Conservation (phyloP, 306 rosid species). For the Cicer chorassanicum region DNA sequence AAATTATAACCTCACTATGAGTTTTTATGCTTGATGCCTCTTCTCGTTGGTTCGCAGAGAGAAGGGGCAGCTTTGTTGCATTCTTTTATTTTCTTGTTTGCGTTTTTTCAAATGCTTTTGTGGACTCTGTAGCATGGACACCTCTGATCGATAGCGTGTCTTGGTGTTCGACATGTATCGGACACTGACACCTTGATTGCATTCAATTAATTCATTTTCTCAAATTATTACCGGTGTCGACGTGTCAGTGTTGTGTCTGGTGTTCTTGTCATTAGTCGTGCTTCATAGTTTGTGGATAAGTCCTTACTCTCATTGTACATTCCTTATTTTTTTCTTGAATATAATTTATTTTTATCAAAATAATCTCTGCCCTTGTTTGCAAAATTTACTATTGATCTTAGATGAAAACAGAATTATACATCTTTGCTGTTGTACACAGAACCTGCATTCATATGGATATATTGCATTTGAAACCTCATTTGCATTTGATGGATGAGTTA, state of each 20-base stretch:
- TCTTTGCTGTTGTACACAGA: neutral
- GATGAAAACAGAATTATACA: conserved; percentile 24
- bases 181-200: too few species aligned
- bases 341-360: neutral
- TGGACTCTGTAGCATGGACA: neutral
- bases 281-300: neutral
- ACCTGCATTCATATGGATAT: conserved; percentile 21
- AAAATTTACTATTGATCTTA: conserved; percentile 4
- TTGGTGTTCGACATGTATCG: too few species aligned
- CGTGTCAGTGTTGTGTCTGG: too few species aligned
- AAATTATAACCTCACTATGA: neutral
- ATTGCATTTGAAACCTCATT: neutral
- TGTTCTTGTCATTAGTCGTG: too few species aligned
- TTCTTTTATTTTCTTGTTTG: neutral
- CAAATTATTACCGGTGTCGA: too few species aligned
- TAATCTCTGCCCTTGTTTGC: neutral
- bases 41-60: neutral
- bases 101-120: conserved; percentile 12
- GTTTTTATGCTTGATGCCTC: conserved; percentile 4
- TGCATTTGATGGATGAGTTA: conserved; percentile 35
- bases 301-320: neutral
- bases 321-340: neutral
- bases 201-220: too few species aligned
- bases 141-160: too few species aligned
- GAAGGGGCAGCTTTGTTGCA: conserved; percentile 30